phyloP scores from a whole-genome alignment of 352 stramenopile genomes.

The Globisporangium solare region DNA sequence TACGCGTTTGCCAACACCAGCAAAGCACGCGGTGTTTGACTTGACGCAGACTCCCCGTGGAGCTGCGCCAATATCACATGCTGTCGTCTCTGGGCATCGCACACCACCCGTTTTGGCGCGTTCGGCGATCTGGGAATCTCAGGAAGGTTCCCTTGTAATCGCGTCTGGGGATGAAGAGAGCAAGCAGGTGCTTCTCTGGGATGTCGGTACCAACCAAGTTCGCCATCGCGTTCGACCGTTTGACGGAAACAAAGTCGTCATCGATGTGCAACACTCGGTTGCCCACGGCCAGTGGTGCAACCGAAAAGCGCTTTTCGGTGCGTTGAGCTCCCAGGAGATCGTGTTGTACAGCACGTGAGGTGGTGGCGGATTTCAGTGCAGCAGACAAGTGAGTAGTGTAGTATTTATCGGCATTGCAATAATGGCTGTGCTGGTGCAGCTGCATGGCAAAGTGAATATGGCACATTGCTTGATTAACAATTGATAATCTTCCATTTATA shows the following conservation, averaged over 20 bases:
- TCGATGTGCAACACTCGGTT: slow-evolving; percentile 34
- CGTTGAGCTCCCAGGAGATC: slow-evolving; percentile 25
- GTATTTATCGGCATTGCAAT: too few species aligned
- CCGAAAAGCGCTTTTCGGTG: slow-evolving; percentile 27
- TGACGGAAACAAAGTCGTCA: slow-evolving; percentile 7
- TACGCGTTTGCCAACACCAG: slow-evolving; percentile 16
- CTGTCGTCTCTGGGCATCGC: slow-evolving; percentile 31
- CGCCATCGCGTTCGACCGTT: slow-evolving; percentile 12
- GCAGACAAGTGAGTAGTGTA: too few species aligned
- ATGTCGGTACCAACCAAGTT: slow-evolving; percentile 13
- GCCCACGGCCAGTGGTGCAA: slow-evolving; percentile 20
- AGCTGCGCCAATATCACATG: slow-evolving; percentile 12
- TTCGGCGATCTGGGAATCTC: slow-evolving; percentile 34
- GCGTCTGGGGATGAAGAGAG: slow-evolving; percentile 22
- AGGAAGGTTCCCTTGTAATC: slow-evolving; percentile 5
- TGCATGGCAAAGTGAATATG: too few species aligned
- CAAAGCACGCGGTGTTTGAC: slow-evolving; percentile 43
- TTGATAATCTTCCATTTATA: too few species aligned
- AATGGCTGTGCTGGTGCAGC: too few species aligned
- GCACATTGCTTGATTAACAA: too few species aligned
- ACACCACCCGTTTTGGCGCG: slow-evolving; percentile 37
- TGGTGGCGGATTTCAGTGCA: too few species aligned
- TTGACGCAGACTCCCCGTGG: slow-evolving; percentile 14
- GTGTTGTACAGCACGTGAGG: slow-evolving; percentile 18
- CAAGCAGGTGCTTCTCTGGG: slow-evolving; percentile 21